Conservation (phyloP, 805 yeast genomes). For the Myxozyma mucilagina region DNA sequence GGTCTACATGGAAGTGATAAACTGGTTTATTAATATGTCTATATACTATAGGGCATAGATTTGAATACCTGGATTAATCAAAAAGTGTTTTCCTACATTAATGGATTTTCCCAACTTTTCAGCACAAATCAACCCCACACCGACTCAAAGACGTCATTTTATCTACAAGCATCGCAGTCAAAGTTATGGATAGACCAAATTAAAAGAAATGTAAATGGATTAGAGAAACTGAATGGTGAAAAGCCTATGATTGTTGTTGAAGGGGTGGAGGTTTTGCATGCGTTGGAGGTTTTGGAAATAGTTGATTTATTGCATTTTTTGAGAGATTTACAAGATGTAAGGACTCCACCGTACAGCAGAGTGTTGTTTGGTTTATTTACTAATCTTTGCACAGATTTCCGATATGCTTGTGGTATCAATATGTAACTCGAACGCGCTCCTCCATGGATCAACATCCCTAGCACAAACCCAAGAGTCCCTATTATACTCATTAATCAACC, state of each 20-base stretch:
- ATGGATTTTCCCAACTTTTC: slow-evolving; percentile 19
- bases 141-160: neutral
- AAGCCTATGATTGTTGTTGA: slow-evolving; percentile 14
- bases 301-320: slow-evolving; percentile 6
- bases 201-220: neutral
- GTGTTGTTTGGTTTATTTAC: neutral
- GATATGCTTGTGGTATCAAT: neutral
- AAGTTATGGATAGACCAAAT: slow-evolving; percentile 11
- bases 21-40: neutral
- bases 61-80: neutral
- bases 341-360: neutral
- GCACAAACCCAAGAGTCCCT: slow-evolving; percentile 3
- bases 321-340: slow-evolving; percentile 16
- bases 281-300: slow-evolving; percentile 4
- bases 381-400: neutral
- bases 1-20: neutral
- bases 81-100: slow-evolving; percentile 9
- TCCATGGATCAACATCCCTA: slow-evolving; percentile 2
- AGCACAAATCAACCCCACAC: neutral
- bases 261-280: slow-evolving; percentile 22
- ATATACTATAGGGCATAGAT: slow-evolving; percentile 16
- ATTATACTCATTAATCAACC: slow-evolving; percentile 2
- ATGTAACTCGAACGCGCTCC: slow-evolving; percentile 1
- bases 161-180: slow-evolving; percentile 4
- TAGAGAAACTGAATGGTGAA: neutral